These are phyloP conservation scores for Penicillium manginii DNA, from an alignment of 495 filamentous ascomycete genomes.

Conservation along the genomic window DNA sequence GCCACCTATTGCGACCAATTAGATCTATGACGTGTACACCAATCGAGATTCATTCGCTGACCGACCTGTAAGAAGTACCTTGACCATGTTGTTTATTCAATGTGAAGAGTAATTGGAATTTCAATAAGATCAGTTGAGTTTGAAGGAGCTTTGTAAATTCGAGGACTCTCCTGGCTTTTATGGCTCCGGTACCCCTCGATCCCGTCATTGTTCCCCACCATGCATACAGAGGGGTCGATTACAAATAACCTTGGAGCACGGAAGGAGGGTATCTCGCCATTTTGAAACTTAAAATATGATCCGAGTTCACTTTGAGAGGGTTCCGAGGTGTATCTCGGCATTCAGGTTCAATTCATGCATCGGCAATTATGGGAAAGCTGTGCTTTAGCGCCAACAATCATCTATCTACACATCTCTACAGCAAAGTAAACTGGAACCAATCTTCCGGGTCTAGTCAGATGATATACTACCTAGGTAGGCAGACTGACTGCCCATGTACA, in stretches of 20 bases:
- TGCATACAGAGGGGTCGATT: slow-evolving; percentile 17
- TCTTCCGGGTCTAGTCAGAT: too few relatives aligned
- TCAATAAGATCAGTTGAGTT: not conserved
- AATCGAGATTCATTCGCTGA: not conserved
- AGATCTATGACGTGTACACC: slow-evolving; percentile 6
- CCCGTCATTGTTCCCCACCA: slow-evolving; percentile 31
- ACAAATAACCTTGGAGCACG: slow-evolving; percentile 20
- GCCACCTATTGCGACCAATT: slow-evolving; percentile 47
- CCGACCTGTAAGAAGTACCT: slow-evolving; percentile 49
- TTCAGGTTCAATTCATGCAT: not conserved
- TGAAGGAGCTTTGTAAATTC: not conserved
- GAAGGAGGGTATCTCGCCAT: not conserved
- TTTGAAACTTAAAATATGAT: not conserved
- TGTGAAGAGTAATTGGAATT: not conserved
- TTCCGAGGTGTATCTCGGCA: not conserved
- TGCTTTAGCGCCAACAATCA: too few relatives aligned
- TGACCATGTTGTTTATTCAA: slow-evolving; percentile 37
- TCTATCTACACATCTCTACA: too few relatives aligned
- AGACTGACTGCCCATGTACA: too few relatives aligned
- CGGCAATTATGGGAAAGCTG: too few relatives aligned
- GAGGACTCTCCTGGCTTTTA: slow-evolving; percentile 22
- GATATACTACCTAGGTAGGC: too few relatives aligned
- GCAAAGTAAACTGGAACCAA: too few relatives aligned
- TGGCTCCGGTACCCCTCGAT: slow-evolving; percentile 27
- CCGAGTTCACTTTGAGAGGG: too few relatives aligned